These are phyloP conservation scores for Fusarium sp. DNA, from an alignment of 2,329 filamentous ascomycete species.

Conservation along the genomic window DNA sequence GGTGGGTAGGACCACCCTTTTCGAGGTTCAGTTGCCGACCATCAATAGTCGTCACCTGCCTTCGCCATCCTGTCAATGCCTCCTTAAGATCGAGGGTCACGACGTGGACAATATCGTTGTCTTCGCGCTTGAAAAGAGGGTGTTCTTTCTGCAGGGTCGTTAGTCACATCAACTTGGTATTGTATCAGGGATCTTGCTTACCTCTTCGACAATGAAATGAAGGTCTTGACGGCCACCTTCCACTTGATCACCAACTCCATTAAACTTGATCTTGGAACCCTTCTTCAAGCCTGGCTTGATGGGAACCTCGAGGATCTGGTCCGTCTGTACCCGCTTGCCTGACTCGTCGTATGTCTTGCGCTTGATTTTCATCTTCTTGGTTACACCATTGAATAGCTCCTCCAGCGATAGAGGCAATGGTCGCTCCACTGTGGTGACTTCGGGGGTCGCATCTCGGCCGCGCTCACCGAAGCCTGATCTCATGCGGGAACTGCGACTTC, in stretches of 20 bases:
- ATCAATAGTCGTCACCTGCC: conserved; percentile 92
- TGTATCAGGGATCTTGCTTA: conserved; percentile 55
- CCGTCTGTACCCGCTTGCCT: conserved; percentile 84
- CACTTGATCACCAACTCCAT: conserved; percentile 95
- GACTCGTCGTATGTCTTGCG: conserved; percentile 89
- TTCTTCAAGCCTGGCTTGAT: conserved; percentile 97
- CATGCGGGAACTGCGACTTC: conserved; percentile 53
- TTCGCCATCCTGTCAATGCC: conserved; percentile 90
- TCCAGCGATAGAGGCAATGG: conserved; percentile 82
- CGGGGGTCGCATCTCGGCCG: conserved; percentile 65
- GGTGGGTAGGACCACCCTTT: conserved; percentile 83
- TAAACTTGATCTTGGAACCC: conserved; percentile 98
- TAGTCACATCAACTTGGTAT: conserved; percentile 50
- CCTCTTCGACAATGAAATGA: conserved; percentile 94
- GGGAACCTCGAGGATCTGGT: conserved; percentile 90
- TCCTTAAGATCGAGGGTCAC: conserved; percentile 90
- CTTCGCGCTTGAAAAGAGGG: conserved; percentile 81
- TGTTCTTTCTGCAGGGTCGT: conserved; percentile 75
- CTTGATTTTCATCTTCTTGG: conserved; percentile 99
- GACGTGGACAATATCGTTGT: conserved; percentile 81
- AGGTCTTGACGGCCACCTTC: conserved; percentile 95
- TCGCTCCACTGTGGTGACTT: conserved; percentile 90
- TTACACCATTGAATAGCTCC: conserved; percentile 84
- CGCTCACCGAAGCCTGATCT: conserved; percentile 51
- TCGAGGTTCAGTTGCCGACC: conserved; percentile 82